Base-by-base conservation (phyloP, 495 filamentous ascomycete genomes). In the Penicillium salamii region DNA sequence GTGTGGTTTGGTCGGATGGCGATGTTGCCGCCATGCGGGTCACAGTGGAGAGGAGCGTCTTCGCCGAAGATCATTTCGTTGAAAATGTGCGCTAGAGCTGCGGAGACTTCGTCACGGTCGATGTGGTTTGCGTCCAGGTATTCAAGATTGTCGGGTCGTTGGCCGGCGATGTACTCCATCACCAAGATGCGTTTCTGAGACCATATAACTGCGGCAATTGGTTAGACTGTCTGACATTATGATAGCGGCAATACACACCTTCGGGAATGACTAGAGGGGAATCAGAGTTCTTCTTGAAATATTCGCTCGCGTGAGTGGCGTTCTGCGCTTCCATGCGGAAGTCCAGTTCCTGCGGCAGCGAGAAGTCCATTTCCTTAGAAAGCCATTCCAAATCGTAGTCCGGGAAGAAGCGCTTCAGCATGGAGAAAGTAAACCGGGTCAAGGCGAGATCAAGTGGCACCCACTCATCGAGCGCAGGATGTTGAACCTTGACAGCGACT, bases 1-100 rank as follows among this genome's bases (percentile, higher is more conserved):
- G 64, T 66, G 13, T 70, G 55, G 57, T 90, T 91, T 57, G 83
- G 80, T 21, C 93, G 83, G 52, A 99, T 90, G 21, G 95, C 93
- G 23, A 97, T 89, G 64, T 99, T 99, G 24, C 95, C 95, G 45
- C 91, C 93, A 60, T 99, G 95, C 3, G 95, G 95, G 61, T 99
- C 95, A 66, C 95, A 99, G 71, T 99, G 95, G 28, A 99, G 74
- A 0, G 92, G 89, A 2, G 93, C 91, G 51, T 85, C 75, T 39
- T 85, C 82, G 23, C 93, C 92, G 57, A 99, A 99, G 49, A 99
- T 96, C 95, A 99, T 99, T 65, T 96, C 91, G 72, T 99, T 99
- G 78, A 99, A 99, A 47, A 97, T 91, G 39, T 85, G 83, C 2
- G 92, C 86, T 5, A 99, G 71, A 0, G 92, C 87, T 0, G 95